These are phyloP conservation scores for Colletotrichum theobromicola DNA, from an alignment of 2,329 filamentous ascomycete species.

Conservation along the genomic window DNA sequence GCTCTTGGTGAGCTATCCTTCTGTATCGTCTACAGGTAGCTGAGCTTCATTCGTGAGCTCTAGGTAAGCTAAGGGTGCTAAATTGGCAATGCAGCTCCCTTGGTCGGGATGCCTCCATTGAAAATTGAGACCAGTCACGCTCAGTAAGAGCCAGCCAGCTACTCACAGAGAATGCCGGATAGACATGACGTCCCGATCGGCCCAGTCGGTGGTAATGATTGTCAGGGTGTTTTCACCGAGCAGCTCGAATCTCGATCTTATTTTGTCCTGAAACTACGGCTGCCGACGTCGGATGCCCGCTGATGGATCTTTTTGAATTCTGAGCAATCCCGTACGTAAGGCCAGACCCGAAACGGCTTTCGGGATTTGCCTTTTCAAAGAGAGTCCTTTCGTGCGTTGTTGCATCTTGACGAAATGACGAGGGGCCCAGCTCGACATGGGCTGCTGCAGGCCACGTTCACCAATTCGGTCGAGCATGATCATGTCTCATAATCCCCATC, in stretches of 20 bases:
- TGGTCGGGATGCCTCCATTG: not conserved
- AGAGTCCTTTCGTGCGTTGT: not conserved
- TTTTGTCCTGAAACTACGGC: not conserved
- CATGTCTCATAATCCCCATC: not conserved
- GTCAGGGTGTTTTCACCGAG: not conserved
- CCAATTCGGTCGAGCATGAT: not conserved
- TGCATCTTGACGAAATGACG: not conserved
- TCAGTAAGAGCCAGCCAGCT: not conserved
- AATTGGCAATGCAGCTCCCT: not conserved
- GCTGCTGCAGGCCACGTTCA: not conserved
- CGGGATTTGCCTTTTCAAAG: not conserved
- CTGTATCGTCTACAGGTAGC: not conserved
- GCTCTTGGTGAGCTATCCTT: not conserved
- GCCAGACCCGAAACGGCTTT: not conserved
- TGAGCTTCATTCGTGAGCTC: not conserved
- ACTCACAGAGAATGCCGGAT: not conserved
- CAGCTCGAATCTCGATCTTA: not conserved
- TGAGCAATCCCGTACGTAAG: not conserved
- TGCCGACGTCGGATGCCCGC: not conserved
- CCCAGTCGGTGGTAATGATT: not conserved
- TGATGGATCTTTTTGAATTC: not conserved
- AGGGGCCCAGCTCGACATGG: not conserved
- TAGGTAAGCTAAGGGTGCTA: not conserved
- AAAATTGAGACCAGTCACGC: not conserved
- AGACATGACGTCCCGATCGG: not conserved